These are phyloP conservation scores for Aspergillus sp. DNA, from an alignment of 2,329 filamentous ascomycete genomes.

Conservation along the genomic window DNA sequence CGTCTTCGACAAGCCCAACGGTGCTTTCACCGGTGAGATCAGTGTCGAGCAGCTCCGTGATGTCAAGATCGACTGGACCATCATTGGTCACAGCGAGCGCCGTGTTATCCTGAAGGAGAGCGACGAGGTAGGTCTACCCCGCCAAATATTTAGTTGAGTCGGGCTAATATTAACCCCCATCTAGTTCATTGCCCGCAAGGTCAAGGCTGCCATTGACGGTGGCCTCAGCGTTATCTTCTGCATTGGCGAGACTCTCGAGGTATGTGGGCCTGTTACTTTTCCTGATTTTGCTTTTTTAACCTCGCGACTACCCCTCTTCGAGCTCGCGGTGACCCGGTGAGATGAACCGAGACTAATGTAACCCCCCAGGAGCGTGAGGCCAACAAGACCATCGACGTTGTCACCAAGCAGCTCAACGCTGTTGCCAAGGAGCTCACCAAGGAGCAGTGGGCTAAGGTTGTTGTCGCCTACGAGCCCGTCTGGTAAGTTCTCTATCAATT, in stretches of 20 bases:
- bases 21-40: constrained; percentile 96
- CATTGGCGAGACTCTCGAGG: constrained; percentile 90
- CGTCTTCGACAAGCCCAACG: constrained; percentile 94
- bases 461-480: constrained; percentile 98
- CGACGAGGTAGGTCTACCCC: constrained; percentile 57
- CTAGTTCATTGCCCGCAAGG: constrained; percentile 83
- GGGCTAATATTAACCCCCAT: constrained; percentile 5
- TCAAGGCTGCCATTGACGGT: constrained; percentile 85
- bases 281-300: constrained; percentile 8
- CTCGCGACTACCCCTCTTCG: constrained; percentile 11
- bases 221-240: constrained; percentile 93
- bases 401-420: constrained; percentile 78
- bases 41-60: constrained; percentile 89
- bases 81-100: constrained; percentile 94
- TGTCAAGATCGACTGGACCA: constrained; percentile 81
- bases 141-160: background rate
- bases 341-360: constrained; percentile 11
- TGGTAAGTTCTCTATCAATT: constrained; percentile 64
- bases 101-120: constrained; percentile 85
- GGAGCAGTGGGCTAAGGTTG: constrained; percentile 89
- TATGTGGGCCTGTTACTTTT: constrained; percentile 25
- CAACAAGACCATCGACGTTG: constrained; percentile 73
- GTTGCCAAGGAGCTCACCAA: constrained; percentile 67
- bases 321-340: constrained; percentile 11
- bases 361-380: constrained; percentile 70